Percentiles rank a stretch among this genome's conserved stretches.
Conservation (phyloP, 2,329 filamentous ascomycete species). For the Ceratocystis cubensis region DNA sequence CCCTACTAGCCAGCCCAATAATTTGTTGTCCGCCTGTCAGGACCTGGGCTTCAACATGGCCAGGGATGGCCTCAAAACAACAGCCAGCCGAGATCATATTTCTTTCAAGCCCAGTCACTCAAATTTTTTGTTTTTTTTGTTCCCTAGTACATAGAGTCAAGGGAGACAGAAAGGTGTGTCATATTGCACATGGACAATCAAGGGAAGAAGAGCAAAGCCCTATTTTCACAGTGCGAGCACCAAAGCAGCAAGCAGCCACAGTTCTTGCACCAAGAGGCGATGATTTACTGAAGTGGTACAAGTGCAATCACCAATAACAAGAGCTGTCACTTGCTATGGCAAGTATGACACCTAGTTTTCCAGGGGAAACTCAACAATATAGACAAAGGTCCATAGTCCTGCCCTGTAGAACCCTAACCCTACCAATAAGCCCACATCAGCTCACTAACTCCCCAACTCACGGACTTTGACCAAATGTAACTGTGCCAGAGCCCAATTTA, state of each 20-base stretch:
- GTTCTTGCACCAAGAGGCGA: too few relatives aligned
- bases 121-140: too few relatives aligned
- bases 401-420: neutral
- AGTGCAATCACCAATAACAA: neutral
- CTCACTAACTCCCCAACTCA: neutral
- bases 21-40: neutral
- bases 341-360: neutral
- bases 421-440: neutral
- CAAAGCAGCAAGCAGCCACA: too few relatives aligned
- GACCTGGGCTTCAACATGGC: neutral
- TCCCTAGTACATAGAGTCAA: too few relatives aligned
- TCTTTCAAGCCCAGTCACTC: too few relatives aligned
- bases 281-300: neutral
- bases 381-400: too few relatives aligned
- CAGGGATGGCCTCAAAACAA: conserved; percentile 6
- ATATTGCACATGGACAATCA: too few relatives aligned
- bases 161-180: too few relatives aligned
- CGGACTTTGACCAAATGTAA: too few relatives aligned
- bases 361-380: neutral
- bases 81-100: neutral
- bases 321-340: neutral
- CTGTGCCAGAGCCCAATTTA: too few relatives aligned
- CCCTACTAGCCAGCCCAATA: neutral
- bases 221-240: too few relatives aligned
- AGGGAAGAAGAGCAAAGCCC: too few relatives aligned